Base-by-base conservation (phyloP, 345 rosid species). In the Eucalyptus cladocalyx region DNA sequence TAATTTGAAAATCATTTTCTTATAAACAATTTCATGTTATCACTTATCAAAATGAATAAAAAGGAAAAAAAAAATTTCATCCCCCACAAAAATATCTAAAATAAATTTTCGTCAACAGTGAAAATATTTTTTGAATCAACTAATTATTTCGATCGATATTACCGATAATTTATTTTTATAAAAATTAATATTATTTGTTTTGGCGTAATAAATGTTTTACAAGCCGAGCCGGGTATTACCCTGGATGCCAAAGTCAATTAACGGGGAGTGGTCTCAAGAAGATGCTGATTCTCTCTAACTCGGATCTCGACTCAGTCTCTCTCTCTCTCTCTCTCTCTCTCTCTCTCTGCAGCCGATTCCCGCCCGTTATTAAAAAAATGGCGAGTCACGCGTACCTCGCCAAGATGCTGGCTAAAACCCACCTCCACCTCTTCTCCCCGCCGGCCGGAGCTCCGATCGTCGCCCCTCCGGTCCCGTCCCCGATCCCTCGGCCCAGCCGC, bases 401-500 rank as follows among this genome's bases (percentile, higher is more conserved):
- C 34, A 56, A 87, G 85, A 93, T 92, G 94, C 90, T 72, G 15
- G 37, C 90, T 26, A 90, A 88, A 23, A 17, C 89, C n/a, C 89
- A 89, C 21, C 43, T 24, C 14, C n/a, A 11, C 65, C 69, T 86
- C 42, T 87, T 80, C 86, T 86, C 91, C 72, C 6, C 91, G 21
- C 91, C 87, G 54, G 50, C 92, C 47, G 90, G 85, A 30, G 18
- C 86, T 42, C 86, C 81, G 83, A 54, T 53, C n/a, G 9, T 72
- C 58, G 81, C 15, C 72, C 53, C 32, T 37, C 88, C 85, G 42
- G 88, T 40, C 69, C 62, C 91, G 47, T 58, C 86, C 62, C n/a
- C 85, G 30, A 37, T 48, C 48, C 86, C 56, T 89, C 85, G 12
- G 53, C 37, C 80, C 50, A 65, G 24, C 62, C 62, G 13, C 43